These are phyloP conservation scores for Veloporphyrellus conicus DNA, from an alignment of 1,284 basidiomycete species.

Conservation along the genomic window DNA sequence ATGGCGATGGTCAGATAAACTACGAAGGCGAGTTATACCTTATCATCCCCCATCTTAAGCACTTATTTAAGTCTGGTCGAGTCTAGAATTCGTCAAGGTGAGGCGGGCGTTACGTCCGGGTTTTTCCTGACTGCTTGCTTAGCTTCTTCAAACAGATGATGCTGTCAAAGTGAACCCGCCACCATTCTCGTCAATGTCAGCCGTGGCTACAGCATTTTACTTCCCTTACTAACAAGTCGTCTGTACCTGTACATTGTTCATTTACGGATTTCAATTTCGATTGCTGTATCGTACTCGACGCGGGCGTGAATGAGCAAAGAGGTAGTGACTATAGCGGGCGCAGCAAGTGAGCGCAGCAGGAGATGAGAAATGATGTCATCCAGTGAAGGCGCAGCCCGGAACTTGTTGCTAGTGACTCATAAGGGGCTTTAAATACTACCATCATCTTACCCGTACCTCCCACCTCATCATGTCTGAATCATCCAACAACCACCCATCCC, in stretches of 20 bases:
- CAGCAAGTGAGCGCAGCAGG: background rate
- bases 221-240: conserved; percentile 2
- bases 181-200: conserved; percentile 14
- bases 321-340: background rate
- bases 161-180: conserved; percentile 46
- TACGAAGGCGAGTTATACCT: conserved; percentile 59
- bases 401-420: background rate
- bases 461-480: conserved; percentile 14
- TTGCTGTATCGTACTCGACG: background rate
- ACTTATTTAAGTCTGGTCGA: background rate
- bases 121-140: conserved; percentile 6
- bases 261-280: conserved; percentile 1
- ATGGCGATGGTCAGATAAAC: conserved; percentile 90
- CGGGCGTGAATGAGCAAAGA: background rate
- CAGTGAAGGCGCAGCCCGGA: background rate
- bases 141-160: conserved; percentile 45
- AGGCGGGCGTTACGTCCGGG: conserved; percentile 4
- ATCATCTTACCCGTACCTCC: too few relatives aligned
- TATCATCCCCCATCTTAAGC: background rate
- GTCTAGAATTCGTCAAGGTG: conserved; percentile 72
- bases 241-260: conserved; percentile 11
- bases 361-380: conserved; percentile 19
- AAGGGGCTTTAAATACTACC: background rate
- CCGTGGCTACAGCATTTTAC: conserved; percentile 6
- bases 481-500: conserved; percentile 3